Evolutionary conservation across 192 early-diverging fungal species (phyloP), one percentile per base, ranked within the genome.

Genomic region (Pilaira anomala): DNA sequence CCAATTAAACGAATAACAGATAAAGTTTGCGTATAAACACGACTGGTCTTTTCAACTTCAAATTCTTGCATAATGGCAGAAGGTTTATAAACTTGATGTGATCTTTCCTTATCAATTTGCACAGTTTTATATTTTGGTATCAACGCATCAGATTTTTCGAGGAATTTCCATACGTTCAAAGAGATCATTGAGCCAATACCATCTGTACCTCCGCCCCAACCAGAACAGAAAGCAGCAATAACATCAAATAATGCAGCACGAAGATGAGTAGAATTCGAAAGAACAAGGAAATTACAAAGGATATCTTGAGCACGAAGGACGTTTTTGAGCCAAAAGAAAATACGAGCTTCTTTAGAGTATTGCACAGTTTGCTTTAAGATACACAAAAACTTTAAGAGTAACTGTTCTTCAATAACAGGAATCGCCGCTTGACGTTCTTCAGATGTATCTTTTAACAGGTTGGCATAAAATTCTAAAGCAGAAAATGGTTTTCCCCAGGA

Each of bases 401-500:
- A 65, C 2, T 83, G 78, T 71, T 99, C 95, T 28, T 85, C 86
- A 0, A 84, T 80, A 16, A 61, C 73, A 57, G 71, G 69, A 12
- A 58, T 18, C 22, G 44, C 18, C 8, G 79, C 62, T 29, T 80
- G 78, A 4, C 19, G 14, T 16, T 48, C 67, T 2, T 69, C 69
- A 30, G 70, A 62, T 16, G 63, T 72, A 14, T 80, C 65, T 24
- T 78, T 77, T 66, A 86, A 57, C 3, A 67, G 65, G 11, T 69
- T 65, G 9, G 78, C 80, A 54, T 91, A 93, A 50, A 80, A 83
- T 16, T 88, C 81, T 0, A 96, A 72, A 2, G 91, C 87, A 19
- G 76, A 80, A 80, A 95, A 92, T 25, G 94, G 73, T 36, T 83
- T 88, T 24, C 72, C 77, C 96, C 91, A 98, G 11, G 88, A 89